Evolutionary conservation across 257 asterid genomes (phyloP), one percentile per base, ranked within the genome.

Genomic region (Fraxinus cuspidata): DNA sequence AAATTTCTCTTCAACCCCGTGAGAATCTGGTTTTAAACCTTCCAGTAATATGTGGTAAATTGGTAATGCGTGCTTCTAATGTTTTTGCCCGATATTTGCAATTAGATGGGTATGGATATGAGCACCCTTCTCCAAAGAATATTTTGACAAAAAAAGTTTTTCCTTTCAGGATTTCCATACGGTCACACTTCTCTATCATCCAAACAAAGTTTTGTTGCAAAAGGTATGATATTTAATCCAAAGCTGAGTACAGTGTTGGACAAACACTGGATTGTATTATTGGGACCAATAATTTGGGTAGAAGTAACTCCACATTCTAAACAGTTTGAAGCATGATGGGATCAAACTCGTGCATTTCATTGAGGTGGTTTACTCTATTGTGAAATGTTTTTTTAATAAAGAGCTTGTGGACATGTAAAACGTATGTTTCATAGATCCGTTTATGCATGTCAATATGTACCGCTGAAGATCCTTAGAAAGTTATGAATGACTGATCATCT

Each of bases 121-220:
- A 79, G 78, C 2, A 21, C 47, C 72, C 73, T 74, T 10, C 75
- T 32, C 73, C 29, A 53, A 72, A 72, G 74, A 74, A 71, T 79
- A 72, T 70, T 84, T 82, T 86, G 88, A 91, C 84, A 86, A 79
- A 76, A 83, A 81, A 68, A 84, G 81, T 80, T 83, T 82, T 88
- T 84, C 85, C 83, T 87, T 86, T 87, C 99, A 95, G 99, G 99
- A 82, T 85, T 86, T 81, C 97, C 98, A 69, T 90, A 88, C 80
- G 99, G 98, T 77, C 97, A 86, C 77, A 83, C 90, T 23, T 85
- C 97, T 89, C 86, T 89, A 89, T 85, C 97, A 75, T 83, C 97
- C 84, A 91, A 87, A 88, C 96, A 92, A 92, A 85, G 90, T 87
- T 87, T 88, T 87, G 90, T 86, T 76, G 91, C 92, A 28, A 95